phyloP scores from a whole-genome alignment of 2,329 filamentous ascomycete genomes.

The Pseudopithomyces maydicus region DNA sequence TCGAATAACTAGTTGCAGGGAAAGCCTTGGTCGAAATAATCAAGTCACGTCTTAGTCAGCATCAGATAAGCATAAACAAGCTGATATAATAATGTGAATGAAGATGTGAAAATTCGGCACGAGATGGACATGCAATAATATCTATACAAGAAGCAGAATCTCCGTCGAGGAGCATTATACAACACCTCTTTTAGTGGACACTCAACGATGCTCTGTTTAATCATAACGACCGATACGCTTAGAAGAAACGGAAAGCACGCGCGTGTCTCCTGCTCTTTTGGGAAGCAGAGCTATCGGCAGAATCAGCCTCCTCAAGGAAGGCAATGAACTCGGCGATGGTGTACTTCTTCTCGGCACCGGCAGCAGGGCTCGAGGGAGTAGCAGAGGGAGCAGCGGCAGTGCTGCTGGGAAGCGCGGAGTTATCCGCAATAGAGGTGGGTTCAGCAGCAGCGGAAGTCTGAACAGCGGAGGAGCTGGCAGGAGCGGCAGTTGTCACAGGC shows the following conservation, averaged over 20 bases:
- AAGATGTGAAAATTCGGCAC: not conserved
- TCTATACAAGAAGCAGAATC: conserved; percentile 3
- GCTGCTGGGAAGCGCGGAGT: not conserved
- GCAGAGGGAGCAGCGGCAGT: not conserved
- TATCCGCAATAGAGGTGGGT: not conserved
- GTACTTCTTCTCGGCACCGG: conserved; percentile 1
- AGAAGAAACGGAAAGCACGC: not conserved
- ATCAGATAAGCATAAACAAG: not conserved
- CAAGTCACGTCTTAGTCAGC: not conserved
- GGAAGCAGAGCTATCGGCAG: not conserved
- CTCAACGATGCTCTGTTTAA: not conserved
- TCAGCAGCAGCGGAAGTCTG: not conserved
- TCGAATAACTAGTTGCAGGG: too few relatives aligned
- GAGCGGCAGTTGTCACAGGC: not conserved
- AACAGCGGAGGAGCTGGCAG: not conserved
- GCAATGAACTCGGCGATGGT: conserved; percentile 4
- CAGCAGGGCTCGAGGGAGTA: not conserved
- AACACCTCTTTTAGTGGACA: not conserved
- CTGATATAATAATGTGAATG: too few relatives aligned
- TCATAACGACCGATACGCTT: not conserved
- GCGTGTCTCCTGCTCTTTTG: conserved; percentile 1
- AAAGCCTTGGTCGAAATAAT: too few relatives aligned
- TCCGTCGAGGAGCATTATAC: conserved; percentile 3
- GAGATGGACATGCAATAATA: not conserved
- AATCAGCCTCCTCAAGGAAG: conserved; percentile 5